These are phyloP conservation scores for Xylaria intraflava DNA, from an alignment of 495 filamentous ascomycete genomes.

Conservation along the genomic window DNA sequence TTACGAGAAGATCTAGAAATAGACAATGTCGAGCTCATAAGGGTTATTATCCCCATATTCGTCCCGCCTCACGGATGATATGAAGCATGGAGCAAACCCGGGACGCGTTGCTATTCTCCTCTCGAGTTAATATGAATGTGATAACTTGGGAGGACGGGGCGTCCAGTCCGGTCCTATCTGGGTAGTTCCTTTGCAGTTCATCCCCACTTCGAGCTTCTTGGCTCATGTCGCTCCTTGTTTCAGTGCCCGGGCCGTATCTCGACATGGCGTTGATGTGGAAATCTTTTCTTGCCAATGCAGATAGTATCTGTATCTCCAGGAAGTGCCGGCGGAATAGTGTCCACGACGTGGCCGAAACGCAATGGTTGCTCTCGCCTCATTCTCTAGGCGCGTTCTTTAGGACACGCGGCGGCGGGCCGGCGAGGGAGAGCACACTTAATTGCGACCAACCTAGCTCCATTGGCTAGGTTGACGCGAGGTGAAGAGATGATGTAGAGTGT, in stretches of 20 bases:
- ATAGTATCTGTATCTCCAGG: no score
- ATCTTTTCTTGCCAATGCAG: no score
- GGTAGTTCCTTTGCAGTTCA: background rate
- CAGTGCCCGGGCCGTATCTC: constrained; percentile 4
- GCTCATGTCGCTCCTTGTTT: background rate
- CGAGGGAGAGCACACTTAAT: constrained; percentile 13
- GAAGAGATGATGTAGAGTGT: constrained; percentile 8
- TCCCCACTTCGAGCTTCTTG: constrained; percentile 9
- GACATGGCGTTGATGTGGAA: constrained; percentile 14
- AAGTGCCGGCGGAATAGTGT: no score
- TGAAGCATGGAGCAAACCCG: constrained; percentile 1
- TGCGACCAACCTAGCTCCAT: constrained; percentile 7
- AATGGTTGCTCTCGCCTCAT: constrained; percentile 18
- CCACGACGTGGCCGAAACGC: no score
- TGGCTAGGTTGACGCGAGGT: constrained; percentile 10
- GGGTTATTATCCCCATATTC: background rate
- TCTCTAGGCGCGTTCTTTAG: constrained; percentile 22
- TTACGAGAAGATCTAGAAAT: constrained; percentile 13
- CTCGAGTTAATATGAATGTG: background rate
- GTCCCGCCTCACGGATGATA: background rate
- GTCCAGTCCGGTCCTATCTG: background rate
- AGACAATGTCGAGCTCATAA: background rate
- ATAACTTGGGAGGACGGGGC: background rate
- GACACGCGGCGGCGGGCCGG: constrained; percentile 12
- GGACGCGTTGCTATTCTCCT: background rate